These are phyloP conservation scores for Mycosarcoma maydis DNA, from an alignment of 1,284 basidiomycete species.

Conservation along the genomic window DNA sequence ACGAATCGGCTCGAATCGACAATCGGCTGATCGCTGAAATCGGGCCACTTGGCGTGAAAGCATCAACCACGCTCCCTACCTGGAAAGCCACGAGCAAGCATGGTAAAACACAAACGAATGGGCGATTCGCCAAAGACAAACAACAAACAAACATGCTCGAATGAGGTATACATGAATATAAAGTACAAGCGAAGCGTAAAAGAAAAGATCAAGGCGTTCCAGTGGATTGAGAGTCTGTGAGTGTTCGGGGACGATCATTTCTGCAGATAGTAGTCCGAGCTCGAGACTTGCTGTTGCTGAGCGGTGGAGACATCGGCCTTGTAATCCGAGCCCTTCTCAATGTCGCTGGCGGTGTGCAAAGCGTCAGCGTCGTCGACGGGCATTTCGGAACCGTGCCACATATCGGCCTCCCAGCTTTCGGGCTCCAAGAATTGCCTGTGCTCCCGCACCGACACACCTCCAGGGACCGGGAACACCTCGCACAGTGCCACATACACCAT, in stretches of 20 bases:
- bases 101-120: too few relatives aligned
- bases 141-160: neutral
- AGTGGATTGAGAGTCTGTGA: too few relatives aligned
- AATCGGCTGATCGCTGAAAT: too few relatives aligned
- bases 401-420: constrained; percentile 45
- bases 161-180: too few relatives aligned
- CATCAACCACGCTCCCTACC: too few relatives aligned
- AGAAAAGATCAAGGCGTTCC: too few relatives aligned
- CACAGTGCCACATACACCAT: constrained; percentile 59
- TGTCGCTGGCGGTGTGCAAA: constrained; percentile 6
- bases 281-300: constrained; percentile 9
- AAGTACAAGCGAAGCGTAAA: too few relatives aligned
- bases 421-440: constrained; percentile 43
- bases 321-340: constrained; percentile 26
- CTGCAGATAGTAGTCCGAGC: constrained; percentile 34
- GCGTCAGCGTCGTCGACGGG: neutral
- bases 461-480: constrained; percentile 38
- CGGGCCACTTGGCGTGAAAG: too few relatives aligned
- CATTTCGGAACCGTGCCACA: constrained; percentile 16
- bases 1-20: too few relatives aligned
- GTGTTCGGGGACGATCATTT: too few relatives aligned
- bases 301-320: constrained; percentile 1
- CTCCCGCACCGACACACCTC: constrained; percentile 17
- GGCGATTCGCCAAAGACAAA: too few relatives aligned
- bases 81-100: too few relatives aligned